phyloP scores from a whole-genome alignment of 208 protist species.

The Wallacemonas sp. region DNA sequence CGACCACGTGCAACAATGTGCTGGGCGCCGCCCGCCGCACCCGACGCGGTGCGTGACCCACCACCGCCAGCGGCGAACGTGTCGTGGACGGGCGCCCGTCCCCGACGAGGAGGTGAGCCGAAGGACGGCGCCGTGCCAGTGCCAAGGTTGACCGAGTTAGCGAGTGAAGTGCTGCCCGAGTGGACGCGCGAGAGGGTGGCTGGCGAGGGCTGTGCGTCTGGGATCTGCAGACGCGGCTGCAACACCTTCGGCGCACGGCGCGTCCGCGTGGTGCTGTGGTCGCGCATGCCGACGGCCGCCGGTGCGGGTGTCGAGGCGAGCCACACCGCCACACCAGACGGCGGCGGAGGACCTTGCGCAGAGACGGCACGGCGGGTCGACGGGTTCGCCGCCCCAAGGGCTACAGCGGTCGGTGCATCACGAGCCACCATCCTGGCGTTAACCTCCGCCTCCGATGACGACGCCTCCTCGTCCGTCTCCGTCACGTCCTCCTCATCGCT shows the following conservation, averaged over 20 bases:
- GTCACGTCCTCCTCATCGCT: slow-evolving; percentile 8
- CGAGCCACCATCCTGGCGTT: no score
- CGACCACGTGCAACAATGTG: slow-evolving; percentile 26
- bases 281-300: not conserved
- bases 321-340: not conserved
- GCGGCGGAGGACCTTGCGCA: no score
- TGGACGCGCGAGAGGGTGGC: not conserved
- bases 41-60: not conserved
- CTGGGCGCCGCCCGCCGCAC: not conserved
- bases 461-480: not conserved
- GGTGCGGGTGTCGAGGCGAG: not conserved
- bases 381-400: no score
- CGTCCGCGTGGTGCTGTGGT: not conserved
- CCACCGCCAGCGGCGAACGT: not conserved
- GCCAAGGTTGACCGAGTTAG: no score
- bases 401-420: no score
- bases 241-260: not conserved
- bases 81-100: not conserved
- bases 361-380: no score
- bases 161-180: not conserved
- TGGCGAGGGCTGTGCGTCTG: not conserved
- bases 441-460: no score
- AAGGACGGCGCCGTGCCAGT: no score
- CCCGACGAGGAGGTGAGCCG: not conserved
- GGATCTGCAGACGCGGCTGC: not conserved